A percentile compares a stretch with the other conserved stretches of the same genome.
Conservation (phyloP, 2,329 filamentous ascomycete genomes). For the Fusarium albidum region DNA sequence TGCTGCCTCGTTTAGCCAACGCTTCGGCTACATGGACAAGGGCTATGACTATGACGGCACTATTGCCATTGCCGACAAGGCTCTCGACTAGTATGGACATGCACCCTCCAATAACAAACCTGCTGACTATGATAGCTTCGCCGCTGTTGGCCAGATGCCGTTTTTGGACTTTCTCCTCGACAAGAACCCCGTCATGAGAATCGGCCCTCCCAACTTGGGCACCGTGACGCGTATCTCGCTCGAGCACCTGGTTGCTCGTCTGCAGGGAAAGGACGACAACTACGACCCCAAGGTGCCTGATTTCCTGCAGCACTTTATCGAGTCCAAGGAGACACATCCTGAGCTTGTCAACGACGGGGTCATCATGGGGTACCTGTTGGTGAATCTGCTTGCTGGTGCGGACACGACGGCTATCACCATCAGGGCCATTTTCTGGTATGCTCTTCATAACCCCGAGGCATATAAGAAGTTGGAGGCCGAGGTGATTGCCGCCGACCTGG, state of each 20-base stretch:
- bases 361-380: conserved; percentile 43
- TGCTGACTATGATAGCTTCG: conserved; percentile 32
- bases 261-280: no score
- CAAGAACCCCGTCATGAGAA: conserved; percentile 35
- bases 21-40: conserved; percentile 50
- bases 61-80: conserved; percentile 38
- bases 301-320: conserved; percentile 45
- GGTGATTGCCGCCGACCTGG: no score
- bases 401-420: conserved; percentile 47
- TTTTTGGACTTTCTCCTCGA: conserved; percentile 33
- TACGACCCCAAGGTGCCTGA: conserved; percentile 28
- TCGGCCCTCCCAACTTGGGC: conserved; percentile 12
- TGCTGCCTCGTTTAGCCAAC: conserved; percentile 48
- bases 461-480: no score
- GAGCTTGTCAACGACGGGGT: conserved; percentile 45
- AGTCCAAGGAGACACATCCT: conserved; percentile 41
- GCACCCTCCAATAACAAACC: no score
- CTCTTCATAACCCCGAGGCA: conserved; percentile 39
- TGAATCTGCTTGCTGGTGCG: conserved; percentile 44
- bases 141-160: conserved; percentile 40
- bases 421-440: conserved; percentile 46
- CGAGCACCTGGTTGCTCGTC: no score
- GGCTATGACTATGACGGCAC: conserved; percentile 47
- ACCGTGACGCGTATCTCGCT: no score
- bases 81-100: no score